Evolutionary conservation across 2,329 filamentous ascomycete species (phyloP).

Genomic region (Rhinocladiella mackenziei): DNA sequence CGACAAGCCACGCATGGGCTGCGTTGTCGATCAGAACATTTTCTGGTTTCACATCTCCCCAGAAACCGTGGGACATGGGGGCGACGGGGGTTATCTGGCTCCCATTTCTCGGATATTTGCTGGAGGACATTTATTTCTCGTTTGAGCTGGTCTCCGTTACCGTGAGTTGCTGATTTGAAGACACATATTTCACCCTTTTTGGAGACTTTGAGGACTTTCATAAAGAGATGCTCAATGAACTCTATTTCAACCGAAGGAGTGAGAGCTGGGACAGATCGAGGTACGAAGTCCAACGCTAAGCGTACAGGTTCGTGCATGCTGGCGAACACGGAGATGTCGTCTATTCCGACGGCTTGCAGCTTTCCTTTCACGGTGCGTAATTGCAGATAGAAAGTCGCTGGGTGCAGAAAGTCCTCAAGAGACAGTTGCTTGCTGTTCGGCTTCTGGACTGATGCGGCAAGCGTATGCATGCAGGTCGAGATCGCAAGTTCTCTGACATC

Average conservation of each 20-base stretch:
- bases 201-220: constrained; percentile 4
- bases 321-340: background rate
- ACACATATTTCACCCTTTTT: constrained; percentile 11
- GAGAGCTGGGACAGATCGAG: background rate
- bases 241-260: constrained; percentile 6
- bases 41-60: constrained; percentile 32
- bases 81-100: constrained; percentile 9
- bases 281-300: background rate
- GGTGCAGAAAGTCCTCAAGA: constrained; percentile 15
- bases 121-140: constrained; percentile 17
- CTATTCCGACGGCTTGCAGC: constrained; percentile 1
- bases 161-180: constrained; percentile 17
- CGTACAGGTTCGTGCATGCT: background rate
- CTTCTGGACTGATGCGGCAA: background rate
- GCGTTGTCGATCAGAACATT: constrained; percentile 32
- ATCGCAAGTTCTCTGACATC: constrained; percentile 13
- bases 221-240: background rate
- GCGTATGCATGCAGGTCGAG: constrained; percentile 4
- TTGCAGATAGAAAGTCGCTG: constrained; percentile 13
- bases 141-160: constrained; percentile 11
- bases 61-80: constrained; percentile 18
- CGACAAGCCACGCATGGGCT: constrained; percentile 29
- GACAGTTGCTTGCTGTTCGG: constrained; percentile 10
- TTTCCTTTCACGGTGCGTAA: constrained; percentile 7
- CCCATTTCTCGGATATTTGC: constrained; percentile 14